Evolutionary conservation across 2,329 filamentous ascomycete genomes (phyloP).

Genomic region (Aspergillus thermomutatus): DNA sequence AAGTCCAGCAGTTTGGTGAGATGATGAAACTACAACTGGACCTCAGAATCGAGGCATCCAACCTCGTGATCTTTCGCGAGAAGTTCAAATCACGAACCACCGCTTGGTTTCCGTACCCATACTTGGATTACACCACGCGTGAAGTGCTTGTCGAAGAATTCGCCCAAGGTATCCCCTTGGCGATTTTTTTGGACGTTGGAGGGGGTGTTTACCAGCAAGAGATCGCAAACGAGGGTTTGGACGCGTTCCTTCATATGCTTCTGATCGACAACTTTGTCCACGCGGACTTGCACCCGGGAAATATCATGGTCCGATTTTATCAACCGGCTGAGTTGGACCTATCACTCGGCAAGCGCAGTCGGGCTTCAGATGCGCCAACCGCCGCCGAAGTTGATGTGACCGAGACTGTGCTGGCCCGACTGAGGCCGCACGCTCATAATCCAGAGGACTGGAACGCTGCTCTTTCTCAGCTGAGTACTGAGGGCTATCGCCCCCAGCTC

Average conservation of each 20-base stretch:
- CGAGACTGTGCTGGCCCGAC: conserved; percentile 75
- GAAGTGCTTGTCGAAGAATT: conserved; percentile 94
- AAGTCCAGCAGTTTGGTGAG: conserved; percentile 88
- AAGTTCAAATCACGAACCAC: conserved; percentile 88
- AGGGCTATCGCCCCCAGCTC: conserved; percentile 88
- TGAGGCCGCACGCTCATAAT: conserved; percentile 70
- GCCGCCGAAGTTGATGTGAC: conserved; percentile 70
- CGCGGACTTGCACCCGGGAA: conserved; percentile 92
- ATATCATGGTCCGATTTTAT: conserved; percentile 99
- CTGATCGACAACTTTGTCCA: conserved; percentile 97
- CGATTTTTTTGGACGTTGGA: conserved; percentile 85
- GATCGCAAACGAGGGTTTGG: conserved; percentile 89
- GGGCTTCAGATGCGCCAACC: conserved; percentile 40
- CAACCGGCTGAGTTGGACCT: conserved; percentile 71
- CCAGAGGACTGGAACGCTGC: conserved; percentile 69
- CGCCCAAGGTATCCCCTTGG: conserved; percentile 86
- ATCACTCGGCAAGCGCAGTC: conserved; percentile 46
- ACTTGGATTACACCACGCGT: conserved; percentile 86
- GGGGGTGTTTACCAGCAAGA: conserved; percentile 91
- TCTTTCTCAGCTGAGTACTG: conserved; percentile 71
- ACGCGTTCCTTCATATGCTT: conserved; percentile 95
- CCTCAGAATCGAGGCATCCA: conserved; percentile 88
- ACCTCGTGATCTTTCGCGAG: conserved; percentile 78
- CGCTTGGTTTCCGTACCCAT: conserved; percentile 95
- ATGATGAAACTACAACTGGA: conserved; percentile 99